A percentile compares a stretch with the other conserved stretches of the same genome.
phyloP scores from a whole-genome alignment of 805 yeast genomes.

The Babjeviella inositovora region DNA sequence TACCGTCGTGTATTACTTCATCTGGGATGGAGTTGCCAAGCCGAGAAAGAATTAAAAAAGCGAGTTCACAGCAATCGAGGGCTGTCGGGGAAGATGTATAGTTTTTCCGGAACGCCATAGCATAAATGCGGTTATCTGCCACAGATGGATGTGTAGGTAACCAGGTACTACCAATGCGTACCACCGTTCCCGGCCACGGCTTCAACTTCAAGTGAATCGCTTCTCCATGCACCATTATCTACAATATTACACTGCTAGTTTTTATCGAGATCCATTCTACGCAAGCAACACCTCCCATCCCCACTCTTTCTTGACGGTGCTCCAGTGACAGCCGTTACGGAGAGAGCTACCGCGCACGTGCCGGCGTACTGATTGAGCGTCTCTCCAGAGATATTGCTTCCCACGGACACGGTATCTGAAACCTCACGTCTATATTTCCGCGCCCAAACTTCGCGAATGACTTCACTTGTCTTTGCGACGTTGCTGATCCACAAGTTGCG shows the following conservation, averaged over 20 bases:
- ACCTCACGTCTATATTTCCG: slow-evolving; percentile 24
- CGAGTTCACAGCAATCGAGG: too few relatives aligned
- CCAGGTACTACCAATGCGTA: too few relatives aligned
- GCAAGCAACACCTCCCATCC: slow-evolving; percentile 59
- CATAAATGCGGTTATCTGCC: too few relatives aligned
- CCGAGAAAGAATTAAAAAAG: slow-evolving; percentile 50
- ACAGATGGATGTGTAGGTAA: too few relatives aligned
- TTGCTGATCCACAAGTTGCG: slow-evolving; percentile 50
- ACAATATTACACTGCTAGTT: background rate
- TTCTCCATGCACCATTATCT: slow-evolving; percentile 11
- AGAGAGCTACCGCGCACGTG: slow-evolving; percentile 12
- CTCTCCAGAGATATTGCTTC: slow-evolving; percentile 7
- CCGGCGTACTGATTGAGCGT: slow-evolving; percentile 5
- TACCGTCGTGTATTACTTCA: slow-evolving; percentile 53
- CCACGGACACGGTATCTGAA: slow-evolving; percentile 1
- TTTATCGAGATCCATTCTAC: slow-evolving; percentile 5
- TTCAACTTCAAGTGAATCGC: too few relatives aligned
- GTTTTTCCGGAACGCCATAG: too few relatives aligned
- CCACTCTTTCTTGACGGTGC: slow-evolving; percentile 59
- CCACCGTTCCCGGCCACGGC: too few relatives aligned
- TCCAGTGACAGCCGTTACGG: slow-evolving; percentile 43
- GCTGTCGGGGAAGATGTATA: too few relatives aligned
- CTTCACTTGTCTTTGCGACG: slow-evolving; percentile 48
- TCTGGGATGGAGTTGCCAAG: slow-evolving; percentile 48
- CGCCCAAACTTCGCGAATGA: slow-evolving; percentile 58